Evolutionary conservation across 2,329 filamentous ascomycete species (phyloP).

Genomic region (Aureobasidium melanogenum): DNA sequence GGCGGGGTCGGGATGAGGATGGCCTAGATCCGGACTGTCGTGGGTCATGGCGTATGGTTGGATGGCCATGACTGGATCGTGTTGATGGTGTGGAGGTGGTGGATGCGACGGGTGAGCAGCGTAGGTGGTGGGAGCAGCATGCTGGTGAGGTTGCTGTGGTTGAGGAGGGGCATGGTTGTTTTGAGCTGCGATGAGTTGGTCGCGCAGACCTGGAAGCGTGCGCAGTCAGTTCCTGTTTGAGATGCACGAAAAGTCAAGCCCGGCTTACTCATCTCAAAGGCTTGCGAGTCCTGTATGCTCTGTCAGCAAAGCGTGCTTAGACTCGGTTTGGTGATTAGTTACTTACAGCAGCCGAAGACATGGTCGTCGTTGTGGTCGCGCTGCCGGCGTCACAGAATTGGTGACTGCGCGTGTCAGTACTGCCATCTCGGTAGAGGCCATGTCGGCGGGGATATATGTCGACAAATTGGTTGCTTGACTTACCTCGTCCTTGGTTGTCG

Average conservation of each 20-base stretch:
- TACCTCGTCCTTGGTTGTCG: slow-evolving; percentile 3
- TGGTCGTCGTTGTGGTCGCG: neutral
- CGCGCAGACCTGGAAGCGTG: slow-evolving; percentile 46
- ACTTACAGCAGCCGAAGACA: slow-evolving; percentile 12
- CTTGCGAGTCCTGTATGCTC: slow-evolving; percentile 17
- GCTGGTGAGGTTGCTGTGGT: slow-evolving; percentile 27
- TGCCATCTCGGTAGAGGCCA: neutral
- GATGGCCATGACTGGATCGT: slow-evolving; percentile 14
- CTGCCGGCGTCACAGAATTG: neutral
- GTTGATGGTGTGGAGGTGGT: slow-evolving; percentile 28
- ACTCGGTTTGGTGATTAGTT: no score
- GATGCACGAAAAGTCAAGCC: neutral
- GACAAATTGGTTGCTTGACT: neutral
- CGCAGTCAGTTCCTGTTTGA: slow-evolving; percentile 5
- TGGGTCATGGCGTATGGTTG: slow-evolving; percentile 7
- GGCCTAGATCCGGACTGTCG: neutral
- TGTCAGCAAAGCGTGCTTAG: neutral
- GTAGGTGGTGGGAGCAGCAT: slow-evolving; percentile 25
- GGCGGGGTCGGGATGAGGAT: neutral
- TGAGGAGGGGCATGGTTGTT: slow-evolving; percentile 31
- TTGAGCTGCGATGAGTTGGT: slow-evolving; percentile 51
- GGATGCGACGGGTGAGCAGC: slow-evolving; percentile 30
- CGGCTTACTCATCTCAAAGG: slow-evolving; percentile 33
- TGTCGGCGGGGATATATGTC: neutral
- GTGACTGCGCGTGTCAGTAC: neutral